Percentiles rank a stretch among this genome's conserved stretches.
phyloP scores from a whole-genome alignment of 2,329 filamentous ascomycete species.

The Zalaria obscura region DNA sequence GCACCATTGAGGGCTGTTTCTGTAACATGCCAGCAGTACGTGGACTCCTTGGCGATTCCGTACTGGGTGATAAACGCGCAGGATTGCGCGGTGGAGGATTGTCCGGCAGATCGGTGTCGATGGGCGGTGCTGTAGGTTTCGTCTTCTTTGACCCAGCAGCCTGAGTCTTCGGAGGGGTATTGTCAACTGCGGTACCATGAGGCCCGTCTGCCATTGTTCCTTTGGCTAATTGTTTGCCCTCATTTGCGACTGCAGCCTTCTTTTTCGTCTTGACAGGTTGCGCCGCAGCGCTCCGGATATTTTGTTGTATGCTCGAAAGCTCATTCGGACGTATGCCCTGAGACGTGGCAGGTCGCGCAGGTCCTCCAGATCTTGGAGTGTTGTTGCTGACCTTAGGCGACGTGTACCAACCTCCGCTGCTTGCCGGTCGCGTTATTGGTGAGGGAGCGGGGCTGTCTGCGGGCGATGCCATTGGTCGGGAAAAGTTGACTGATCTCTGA shows the following conservation, averaged over 20 bases:
- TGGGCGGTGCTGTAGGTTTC: conserved; percentile 4
- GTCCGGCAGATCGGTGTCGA: conserved; percentile 9
- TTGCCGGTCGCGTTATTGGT: conserved; percentile 10
- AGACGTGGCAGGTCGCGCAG: conserved; percentile 16
- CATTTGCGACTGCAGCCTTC: conserved; percentile 16
- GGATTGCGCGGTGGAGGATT: conserved; percentile 17
- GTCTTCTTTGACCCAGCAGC: conserved; percentile 1
- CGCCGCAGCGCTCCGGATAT: conserved; percentile 20
- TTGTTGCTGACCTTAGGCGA: conserved; percentile 12
- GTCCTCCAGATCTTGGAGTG: conserved; percentile 11
- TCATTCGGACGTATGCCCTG: conserved; percentile 11
- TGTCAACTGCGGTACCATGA: conserved; percentile 31
- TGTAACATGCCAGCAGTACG: conserved; percentile 10
- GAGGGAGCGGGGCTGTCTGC: conserved; percentile 17
- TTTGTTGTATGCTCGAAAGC: conserved; percentile 15
- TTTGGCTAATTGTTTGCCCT: conserved; percentile 28
- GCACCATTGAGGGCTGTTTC: conserved; percentile 19
- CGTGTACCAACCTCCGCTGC: conserved; percentile 24
- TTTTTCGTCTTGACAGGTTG: conserved; percentile 28
- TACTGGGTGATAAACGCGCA: conserved; percentile 13
- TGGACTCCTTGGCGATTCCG: conserved; percentile 8
- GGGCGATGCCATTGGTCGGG: conserved; percentile 36
- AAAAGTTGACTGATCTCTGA: conserved; percentile 38
- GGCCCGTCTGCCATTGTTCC: conserved; percentile 39
- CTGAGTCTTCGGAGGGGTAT: background rate